Conservation (phyloP, 257 asterid genomes). For the Penstemon newberryi region DNA sequence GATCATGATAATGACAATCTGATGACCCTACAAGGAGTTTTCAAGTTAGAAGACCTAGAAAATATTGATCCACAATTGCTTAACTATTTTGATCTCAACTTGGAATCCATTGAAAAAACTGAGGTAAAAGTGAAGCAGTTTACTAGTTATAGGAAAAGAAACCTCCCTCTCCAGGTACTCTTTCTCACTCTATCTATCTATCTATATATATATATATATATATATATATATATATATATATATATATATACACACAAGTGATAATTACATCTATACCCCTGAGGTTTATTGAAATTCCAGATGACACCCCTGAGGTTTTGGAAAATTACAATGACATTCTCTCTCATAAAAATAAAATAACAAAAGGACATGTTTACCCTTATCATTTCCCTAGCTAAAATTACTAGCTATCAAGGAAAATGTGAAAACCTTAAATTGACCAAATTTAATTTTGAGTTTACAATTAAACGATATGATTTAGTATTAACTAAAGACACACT, state of each 20-base stretch:
- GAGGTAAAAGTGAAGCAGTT: slow-evolving; percentile 10
- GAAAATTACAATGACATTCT: too few species aligned
- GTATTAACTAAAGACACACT: too few species aligned
- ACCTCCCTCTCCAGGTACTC: slow-evolving; percentile 28
- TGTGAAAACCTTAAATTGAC: too few species aligned
- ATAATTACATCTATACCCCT: not conserved
- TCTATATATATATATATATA: too few species aligned
- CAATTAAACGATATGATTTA: too few species aligned
- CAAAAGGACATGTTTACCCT: too few species aligned
- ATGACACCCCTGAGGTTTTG: not conserved
- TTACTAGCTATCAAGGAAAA: too few species aligned
- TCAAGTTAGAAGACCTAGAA: slow-evolving; percentile 19
- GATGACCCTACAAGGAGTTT: slow-evolving; percentile 19
- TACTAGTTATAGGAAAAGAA: slow-evolving; percentile 10
- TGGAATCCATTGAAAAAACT: slow-evolving; percentile 8
- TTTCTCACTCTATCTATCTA: not conserved
- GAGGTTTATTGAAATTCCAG: not conserved
- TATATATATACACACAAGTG: too few species aligned
- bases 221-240: too few species aligned
- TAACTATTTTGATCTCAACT: slow-evolving; percentile 3
- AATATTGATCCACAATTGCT: slow-evolving; percentile 2
- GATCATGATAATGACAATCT: not conserved
- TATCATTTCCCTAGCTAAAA: too few species aligned
- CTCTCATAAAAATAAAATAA: not conserved
- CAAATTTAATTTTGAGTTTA: too few species aligned